phyloP scores from a whole-genome alignment of 352 stramenopile genomes.

The Phytophthora capsici region DNA sequence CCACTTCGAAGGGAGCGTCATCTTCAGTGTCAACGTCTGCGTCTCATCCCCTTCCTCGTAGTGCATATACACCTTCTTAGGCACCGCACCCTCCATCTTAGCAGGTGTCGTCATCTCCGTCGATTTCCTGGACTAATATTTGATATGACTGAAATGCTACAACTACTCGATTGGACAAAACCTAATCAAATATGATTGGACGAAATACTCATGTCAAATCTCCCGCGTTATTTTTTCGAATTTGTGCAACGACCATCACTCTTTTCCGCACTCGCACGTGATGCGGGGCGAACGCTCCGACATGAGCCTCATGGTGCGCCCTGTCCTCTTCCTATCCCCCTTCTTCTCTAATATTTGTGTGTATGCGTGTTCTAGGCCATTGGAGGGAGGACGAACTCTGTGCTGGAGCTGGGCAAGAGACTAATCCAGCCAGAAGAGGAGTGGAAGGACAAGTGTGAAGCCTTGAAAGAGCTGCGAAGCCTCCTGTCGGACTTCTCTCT shows the following conservation, averaged over 20 bases:
- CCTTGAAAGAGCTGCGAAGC: slow-evolving; percentile 50
- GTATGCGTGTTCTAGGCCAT: slow-evolving; percentile 39
- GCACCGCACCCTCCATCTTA: slow-evolving; percentile 79
- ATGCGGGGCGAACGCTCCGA: slow-evolving; percentile 36
- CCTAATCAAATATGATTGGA: slow-evolving; percentile 9
- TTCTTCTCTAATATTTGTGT: slow-evolving; percentile 12
- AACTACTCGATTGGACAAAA: slow-evolving; percentile 1
- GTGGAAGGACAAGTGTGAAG: slow-evolving; percentile 66
- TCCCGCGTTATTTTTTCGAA: slow-evolving; percentile 5
- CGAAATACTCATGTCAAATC: slow-evolving; percentile 3
- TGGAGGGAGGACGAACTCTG: slow-evolving; percentile 50
- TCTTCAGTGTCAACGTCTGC: slow-evolving; percentile 84
- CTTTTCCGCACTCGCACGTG: slow-evolving; percentile 19
- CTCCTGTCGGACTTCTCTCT: slow-evolving; percentile 36
- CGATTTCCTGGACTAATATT: background rate
- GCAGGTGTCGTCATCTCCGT: slow-evolving; percentile 45
- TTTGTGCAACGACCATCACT: slow-evolving; percentile 33
- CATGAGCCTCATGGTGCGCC: slow-evolving; percentile 59
- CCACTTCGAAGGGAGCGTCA: slow-evolving; percentile 90
- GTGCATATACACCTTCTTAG: slow-evolving; percentile 92
- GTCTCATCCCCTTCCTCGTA: slow-evolving; percentile 76
- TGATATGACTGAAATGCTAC: too few relatives aligned
- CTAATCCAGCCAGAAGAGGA: slow-evolving; percentile 59
- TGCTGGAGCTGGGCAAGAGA: slow-evolving; percentile 58
- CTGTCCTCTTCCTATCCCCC: too few relatives aligned